A percentile compares a stretch with the other conserved stretches of the same genome.
Evolutionary conservation across 2,329 filamentous ascomycete species (phyloP).

Genomic region (Ascochyta pisi): DNA sequence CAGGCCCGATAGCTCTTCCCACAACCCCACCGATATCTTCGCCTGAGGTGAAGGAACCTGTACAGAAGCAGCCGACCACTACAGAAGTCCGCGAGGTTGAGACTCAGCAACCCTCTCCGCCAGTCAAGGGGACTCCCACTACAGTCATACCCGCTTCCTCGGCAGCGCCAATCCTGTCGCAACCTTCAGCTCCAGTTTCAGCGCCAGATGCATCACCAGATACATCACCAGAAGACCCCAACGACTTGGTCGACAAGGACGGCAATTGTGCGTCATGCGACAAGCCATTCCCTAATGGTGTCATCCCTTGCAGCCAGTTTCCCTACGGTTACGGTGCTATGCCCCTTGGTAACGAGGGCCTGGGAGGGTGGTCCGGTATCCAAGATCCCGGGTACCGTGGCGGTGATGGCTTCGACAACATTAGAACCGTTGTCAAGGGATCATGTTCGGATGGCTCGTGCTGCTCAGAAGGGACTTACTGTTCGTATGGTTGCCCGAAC

Average conservation of each 20-base stretch:
- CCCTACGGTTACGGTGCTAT: constrained; percentile 83
- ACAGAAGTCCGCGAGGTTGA: constrained; percentile 8
- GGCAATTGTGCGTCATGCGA: constrained; percentile 60
- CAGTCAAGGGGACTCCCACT: constrained; percentile 11
- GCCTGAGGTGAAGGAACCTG: background rate
- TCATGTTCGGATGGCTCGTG: constrained; percentile 61
- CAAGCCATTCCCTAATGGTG: constrained; percentile 75
- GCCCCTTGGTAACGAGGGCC: constrained; percentile 69
- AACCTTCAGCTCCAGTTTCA: constrained; percentile 1
- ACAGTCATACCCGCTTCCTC: constrained; percentile 37
- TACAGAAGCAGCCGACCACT: constrained; percentile 8
- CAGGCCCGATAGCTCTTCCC: constrained; percentile 18
- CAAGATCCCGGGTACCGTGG: constrained; percentile 60
- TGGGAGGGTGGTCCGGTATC: constrained; percentile 81
- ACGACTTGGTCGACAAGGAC: constrained; percentile 29
- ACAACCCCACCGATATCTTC: constrained; percentile 26
- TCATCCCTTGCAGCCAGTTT: constrained; percentile 74
- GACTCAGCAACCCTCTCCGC: background rate
- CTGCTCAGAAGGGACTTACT: constrained; percentile 72
- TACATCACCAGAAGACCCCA: constrained; percentile 19
- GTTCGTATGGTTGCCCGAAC: constrained; percentile 90
- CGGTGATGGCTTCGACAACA: constrained; percentile 56
- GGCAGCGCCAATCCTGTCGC: constrained; percentile 23
- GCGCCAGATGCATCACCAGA: constrained; percentile 20
- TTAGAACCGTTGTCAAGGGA: constrained; percentile 71